phyloP scores from a whole-genome alignment of 129 eudicot species.

The Tagetes patula region DNA sequence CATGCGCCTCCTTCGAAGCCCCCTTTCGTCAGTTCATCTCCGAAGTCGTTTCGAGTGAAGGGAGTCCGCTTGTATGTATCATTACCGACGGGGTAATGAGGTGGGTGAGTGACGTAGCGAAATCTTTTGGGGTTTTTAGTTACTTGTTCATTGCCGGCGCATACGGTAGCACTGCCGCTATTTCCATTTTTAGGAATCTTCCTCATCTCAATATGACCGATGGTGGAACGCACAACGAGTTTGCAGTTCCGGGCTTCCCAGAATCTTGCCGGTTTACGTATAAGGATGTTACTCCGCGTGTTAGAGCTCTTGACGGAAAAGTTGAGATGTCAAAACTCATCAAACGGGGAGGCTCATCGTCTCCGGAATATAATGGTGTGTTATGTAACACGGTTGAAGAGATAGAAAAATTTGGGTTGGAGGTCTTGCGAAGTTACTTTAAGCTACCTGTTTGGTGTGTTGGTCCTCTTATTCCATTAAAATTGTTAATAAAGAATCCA shows the following conservation, averaged over 20 bases:
- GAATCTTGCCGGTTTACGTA: constrained; percentile 39
- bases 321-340: constrained; percentile 67
- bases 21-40: constrained; percentile 32
- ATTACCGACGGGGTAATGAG: constrained; percentile 63
- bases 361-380: constrained; percentile 51
- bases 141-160: constrained; percentile 70
- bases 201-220: constrained; percentile 41
- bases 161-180: constrained; percentile 53
- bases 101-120: constrained; percentile 66
- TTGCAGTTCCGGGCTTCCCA: constrained; percentile 59
- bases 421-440: constrained; percentile 33
- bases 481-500: constrained; percentile 29
- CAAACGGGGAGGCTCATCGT: constrained; percentile 33
- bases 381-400: constrained; percentile 65
- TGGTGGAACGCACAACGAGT: no score
- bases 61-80: constrained; percentile 53
- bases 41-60: background rate
- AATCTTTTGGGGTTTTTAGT: constrained; percentile 26
- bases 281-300: constrained; percentile 39
- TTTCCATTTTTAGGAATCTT: constrained; percentile 25
- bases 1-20: no score
- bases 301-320: constrained; percentile 46
- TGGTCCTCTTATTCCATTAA: constrained; percentile 69
- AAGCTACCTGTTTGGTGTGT: constrained; percentile 69
- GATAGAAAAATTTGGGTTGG: constrained; percentile 56